Conservation (phyloP, 2,329 filamentous ascomycete genomes). For the Trichoderma oligosporum region DNA sequence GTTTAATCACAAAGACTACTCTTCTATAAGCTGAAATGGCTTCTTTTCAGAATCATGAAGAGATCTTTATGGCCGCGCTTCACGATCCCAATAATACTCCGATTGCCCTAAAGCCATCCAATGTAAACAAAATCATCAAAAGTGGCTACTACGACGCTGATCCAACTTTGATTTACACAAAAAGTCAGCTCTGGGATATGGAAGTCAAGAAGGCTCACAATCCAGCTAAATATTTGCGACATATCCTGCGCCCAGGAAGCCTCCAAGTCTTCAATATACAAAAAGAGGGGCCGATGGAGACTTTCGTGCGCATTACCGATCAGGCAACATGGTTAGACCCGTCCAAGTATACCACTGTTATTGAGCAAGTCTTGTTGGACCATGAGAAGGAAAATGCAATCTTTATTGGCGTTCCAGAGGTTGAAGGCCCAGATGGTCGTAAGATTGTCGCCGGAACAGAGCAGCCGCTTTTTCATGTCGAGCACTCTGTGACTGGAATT, state of each 20-base stretch:
- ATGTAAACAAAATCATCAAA: slow-evolving; percentile 22
- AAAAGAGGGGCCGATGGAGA: slow-evolving; percentile 19
- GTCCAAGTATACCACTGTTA: slow-evolving; percentile 17
- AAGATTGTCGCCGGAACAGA: slow-evolving; percentile 21
- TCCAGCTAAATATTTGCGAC: slow-evolving; percentile 20
- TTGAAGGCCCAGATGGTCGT: slow-evolving; percentile 18
- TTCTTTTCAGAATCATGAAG: slow-evolving; percentile 11
- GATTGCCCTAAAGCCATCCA: slow-evolving; percentile 13
- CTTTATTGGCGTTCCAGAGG: slow-evolving; percentile 20
- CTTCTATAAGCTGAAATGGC: neutral
- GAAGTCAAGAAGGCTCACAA: slow-evolving; percentile 22
- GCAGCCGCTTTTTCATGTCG: slow-evolving; percentile 22
- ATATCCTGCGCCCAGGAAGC: slow-evolving; percentile 20
- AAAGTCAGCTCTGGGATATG: slow-evolving; percentile 23
- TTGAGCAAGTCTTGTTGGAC: slow-evolving; percentile 22
- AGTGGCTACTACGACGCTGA: slow-evolving; percentile 19
- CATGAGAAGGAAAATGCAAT: slow-evolving; percentile 15
- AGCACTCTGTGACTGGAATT: slow-evolving; percentile 15
- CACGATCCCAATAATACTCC: slow-evolving; percentile 19
- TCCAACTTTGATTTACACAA: slow-evolving; percentile 21
- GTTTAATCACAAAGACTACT: neutral
- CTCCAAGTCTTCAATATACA: slow-evolving; percentile 18
- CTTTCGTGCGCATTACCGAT: slow-evolving; percentile 51
- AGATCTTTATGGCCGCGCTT: slow-evolving; percentile 18
- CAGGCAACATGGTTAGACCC: slow-evolving; percentile 54